Conservation (phyloP, 495 filamentous ascomycete species). For the Bacidia rubella region DNA sequence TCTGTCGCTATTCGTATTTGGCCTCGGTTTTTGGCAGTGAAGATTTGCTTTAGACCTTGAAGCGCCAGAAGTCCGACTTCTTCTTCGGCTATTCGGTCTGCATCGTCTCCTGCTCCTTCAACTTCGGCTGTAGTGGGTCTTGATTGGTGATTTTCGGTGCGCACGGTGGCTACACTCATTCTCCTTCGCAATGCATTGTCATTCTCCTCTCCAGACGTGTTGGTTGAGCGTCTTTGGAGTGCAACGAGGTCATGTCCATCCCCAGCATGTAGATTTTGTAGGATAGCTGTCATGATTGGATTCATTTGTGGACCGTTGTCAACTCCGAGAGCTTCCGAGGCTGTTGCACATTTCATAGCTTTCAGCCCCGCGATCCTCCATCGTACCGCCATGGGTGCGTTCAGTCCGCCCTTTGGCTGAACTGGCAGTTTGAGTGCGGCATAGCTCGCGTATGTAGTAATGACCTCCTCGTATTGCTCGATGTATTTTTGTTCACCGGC, state of each 20-base stretch:
- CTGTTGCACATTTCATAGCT: conserved; percentile 64
- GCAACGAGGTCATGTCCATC: conserved; percentile 25
- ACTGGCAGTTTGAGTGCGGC: conserved; percentile 35
- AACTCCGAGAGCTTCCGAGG: conserved; percentile 61
- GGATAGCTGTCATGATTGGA: conserved; percentile 63
- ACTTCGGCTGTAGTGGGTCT: conserved; percentile 57
- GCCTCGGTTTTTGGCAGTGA: conserved; percentile 56
- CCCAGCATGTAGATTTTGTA: conserved; percentile 72
- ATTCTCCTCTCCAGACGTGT: conserved; percentile 30
- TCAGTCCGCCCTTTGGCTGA: conserved; percentile 31
- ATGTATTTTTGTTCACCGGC: conserved; percentile 71
- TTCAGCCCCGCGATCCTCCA: conserved; percentile 70
- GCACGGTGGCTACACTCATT: conserved; percentile 65
- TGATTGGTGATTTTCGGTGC: conserved; percentile 49
- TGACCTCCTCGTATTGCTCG: conserved; percentile 66
- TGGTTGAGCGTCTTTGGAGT: neutral
- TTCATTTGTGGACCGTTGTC: conserved; percentile 61
- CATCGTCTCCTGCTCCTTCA: conserved; percentile 57
- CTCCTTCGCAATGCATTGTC: conserved; percentile 46
- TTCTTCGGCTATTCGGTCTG: conserved; percentile 74
- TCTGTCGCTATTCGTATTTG: conserved; percentile 64
- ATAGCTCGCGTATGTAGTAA: conserved; percentile 63
- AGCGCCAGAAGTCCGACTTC: conserved; percentile 72
- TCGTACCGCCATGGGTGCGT: conserved; percentile 62
- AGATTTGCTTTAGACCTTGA: conserved; percentile 68